Base-by-base conservation (phyloP, 352 stramenopile genomes). In the Discostella stelligera region DNA sequence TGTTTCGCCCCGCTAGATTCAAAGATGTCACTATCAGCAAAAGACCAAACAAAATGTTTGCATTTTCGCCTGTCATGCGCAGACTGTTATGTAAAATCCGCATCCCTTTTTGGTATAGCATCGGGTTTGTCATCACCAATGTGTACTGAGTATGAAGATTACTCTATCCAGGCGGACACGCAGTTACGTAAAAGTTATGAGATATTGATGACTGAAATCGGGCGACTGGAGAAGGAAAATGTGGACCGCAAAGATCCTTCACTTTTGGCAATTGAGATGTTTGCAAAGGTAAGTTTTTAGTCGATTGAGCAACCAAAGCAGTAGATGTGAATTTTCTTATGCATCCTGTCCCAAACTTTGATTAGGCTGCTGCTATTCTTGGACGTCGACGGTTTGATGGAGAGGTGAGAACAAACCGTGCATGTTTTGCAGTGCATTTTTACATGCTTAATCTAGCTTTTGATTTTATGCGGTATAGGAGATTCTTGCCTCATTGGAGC, bases 1-100 rank as follows among this genome's bases (percentile, higher is more conserved):
- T 82, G 74, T 27, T 49, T 74, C 11, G 74, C 74, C n/a, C 66
- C 66, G 20, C 54, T 82, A 44, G 74, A 77, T 30, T 20, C 44
- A 0, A 73, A 37, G 30, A 32, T 77, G 32, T 61, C 66, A 50
- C 32, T 50, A 30, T 21, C 23, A 46, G 49, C 55, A 30, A 62
- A 67, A 44, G 73, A 73, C 4, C 2, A 44, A 27, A 37, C 71
- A 14, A 30, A 50, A 50, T 66, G 54, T 32, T 54, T 73, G 30
- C 61, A 66, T 52, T 66, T 67, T 41, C 61, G 61, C 23, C 49
- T 82, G 23, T 72, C 67, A 13, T 66, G 66, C 41, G 69, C 66
- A n/a, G 74, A 82, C 44, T 66, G 67, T 50, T 55, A 56, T 53
- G 41, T 37, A 3, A 82, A 77, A 62, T 55, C 74, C 39, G 74